A percentile compares a stretch with the other conserved stretches of the same genome.
Conservation (phyloP, 331 rosid species). For the Quercus phellos region DNA sequence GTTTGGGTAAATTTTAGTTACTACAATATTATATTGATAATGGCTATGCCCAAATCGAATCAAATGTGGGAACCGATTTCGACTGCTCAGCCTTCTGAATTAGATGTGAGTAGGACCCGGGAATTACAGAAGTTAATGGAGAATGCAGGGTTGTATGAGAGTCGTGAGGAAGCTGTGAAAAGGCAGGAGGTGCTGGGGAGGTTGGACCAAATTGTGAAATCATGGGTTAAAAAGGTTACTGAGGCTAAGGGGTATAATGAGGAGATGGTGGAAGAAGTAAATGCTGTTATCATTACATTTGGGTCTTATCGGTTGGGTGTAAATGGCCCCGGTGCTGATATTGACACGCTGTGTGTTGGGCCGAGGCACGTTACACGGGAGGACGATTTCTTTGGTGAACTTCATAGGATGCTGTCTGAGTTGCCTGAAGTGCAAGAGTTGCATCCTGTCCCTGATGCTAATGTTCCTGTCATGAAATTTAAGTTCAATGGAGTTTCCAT, state of each 20-base stretch:
- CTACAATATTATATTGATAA: too few species aligned
- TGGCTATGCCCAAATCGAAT: too few species aligned
- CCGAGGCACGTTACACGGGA: neutral
- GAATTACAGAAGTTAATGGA: neutral
- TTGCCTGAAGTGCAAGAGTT: neutral
- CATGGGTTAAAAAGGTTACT: neutral
- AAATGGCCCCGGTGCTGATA: neutral
- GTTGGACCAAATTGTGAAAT: neutral
- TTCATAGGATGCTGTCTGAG: neutral
- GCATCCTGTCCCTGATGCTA: neutral
- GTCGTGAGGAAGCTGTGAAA: neutral
- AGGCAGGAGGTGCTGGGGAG: slow-evolving; percentile 2
- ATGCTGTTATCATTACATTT: neutral
- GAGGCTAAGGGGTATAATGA: neutral
- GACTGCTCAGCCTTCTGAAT: neutral
- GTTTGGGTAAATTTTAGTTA: too few species aligned
- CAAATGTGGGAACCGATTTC: neutral
- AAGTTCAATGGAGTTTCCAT: neutral
- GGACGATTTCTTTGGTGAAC: slow-evolving; percentile 4
- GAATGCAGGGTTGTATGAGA: neutral
- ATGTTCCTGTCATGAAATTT: slow-evolving; percentile 1
- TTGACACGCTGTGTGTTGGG: slow-evolving; percentile 1
- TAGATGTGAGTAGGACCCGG: neutral
- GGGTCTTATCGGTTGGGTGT: slow-evolving; percentile 3
- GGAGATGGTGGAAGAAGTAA: neutral